A percentile compares a stretch with the other conserved stretches of the same genome.
phyloP scores from a whole-genome alignment of 352 stramenopile species.

The Hyaloperonospora brassicae region DNA sequence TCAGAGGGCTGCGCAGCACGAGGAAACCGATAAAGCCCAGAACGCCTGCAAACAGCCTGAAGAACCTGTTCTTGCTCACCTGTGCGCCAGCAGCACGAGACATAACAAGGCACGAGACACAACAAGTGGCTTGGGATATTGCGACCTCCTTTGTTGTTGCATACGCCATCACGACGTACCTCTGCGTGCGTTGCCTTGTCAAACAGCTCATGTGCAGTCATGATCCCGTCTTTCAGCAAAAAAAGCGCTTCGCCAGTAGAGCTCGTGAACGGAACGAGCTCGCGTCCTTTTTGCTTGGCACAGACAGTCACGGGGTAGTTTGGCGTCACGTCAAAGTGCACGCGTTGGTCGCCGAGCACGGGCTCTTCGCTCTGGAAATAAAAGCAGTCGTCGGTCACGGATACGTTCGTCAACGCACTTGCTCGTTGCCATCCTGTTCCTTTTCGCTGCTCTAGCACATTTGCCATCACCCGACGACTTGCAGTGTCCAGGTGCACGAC shows the following conservation, averaged over 20 bases:
- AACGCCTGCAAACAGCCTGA: conserved; percentile 48
- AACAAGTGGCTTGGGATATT: background rate
- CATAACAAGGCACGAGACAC: background rate
- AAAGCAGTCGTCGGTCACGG: conserved; percentile 48
- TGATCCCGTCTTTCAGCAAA: conserved; percentile 55
- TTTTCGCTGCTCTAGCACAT: conserved; percentile 45
- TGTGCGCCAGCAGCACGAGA: conserved; percentile 8
- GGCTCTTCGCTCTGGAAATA: conserved; percentile 30
- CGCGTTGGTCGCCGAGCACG: conserved; percentile 47
- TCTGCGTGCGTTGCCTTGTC: conserved; percentile 35
- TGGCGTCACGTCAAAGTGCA: conserved; percentile 57
- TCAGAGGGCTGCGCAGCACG: conserved; percentile 37
- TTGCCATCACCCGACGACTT: conserved; percentile 43
- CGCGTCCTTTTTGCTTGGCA: conserved; percentile 21
- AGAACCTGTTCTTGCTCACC: conserved; percentile 60
- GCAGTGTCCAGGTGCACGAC: conserved; percentile 34
- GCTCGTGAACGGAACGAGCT: conserved; percentile 37
- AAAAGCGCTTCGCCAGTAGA: conserved; percentile 39
- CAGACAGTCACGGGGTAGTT: conserved; percentile 66
- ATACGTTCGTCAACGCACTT: conserved; percentile 46
- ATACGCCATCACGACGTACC: conserved; percentile 18
- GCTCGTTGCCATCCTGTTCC: conserved; percentile 29
- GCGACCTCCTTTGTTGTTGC: background rate
- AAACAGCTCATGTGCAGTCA: conserved; percentile 39
- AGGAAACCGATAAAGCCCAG: conserved; percentile 62